Evolutionary conservation across 768 basidiomycete species (phyloP).

Genomic region (Mycena polygramma): DNA sequence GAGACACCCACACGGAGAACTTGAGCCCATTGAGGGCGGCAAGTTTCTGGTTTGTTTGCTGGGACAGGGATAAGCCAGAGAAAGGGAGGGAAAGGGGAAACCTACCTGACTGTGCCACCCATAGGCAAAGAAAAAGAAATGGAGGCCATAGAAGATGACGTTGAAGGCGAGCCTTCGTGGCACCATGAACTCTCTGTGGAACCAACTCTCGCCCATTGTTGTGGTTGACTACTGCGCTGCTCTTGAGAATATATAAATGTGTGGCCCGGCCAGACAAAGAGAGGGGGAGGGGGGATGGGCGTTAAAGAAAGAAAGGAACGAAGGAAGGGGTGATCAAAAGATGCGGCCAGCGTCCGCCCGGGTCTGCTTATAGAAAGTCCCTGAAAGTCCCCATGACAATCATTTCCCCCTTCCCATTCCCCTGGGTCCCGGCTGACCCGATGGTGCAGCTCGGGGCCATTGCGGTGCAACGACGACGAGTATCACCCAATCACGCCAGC

Average conservation of each 20-base stretch:
- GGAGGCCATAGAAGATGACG: constrained; percentile 83
- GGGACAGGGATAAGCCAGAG: constrained; percentile 22
- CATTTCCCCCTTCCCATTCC: neutral
- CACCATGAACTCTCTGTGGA: constrained; percentile 75
- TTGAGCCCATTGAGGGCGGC: constrained; percentile 82
- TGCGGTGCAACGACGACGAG: neutral
- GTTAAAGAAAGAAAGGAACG: constrained; percentile 41
- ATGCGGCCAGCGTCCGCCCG: constrained; percentile 23
- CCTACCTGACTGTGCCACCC: constrained; percentile 91
- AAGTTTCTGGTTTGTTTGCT: constrained; percentile 74
- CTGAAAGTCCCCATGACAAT: constrained; percentile 50
- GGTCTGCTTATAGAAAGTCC: constrained; percentile 35
- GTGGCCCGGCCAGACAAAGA: constrained; percentile 66
- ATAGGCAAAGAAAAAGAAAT: constrained; percentile 80
- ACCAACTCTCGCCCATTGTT: constrained; percentile 78
- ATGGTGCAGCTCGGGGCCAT: neutral
- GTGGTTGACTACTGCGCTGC: constrained; percentile 39
- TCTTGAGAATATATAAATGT: constrained; percentile 50
- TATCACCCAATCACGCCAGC: neutral
- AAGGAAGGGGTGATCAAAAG: constrained; percentile 34
- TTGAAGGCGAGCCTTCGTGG: constrained; percentile 80
- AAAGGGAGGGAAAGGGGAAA: constrained; percentile 18
- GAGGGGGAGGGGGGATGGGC: constrained; percentile 38
- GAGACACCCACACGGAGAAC: constrained; percentile 91
- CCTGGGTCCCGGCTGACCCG: constrained; percentile 21